A percentile compares a stretch with the other conserved stretches of the same genome.
Evolutionary conservation across 2,329 filamentous ascomycete species (phyloP).

Genomic region (Fusarium dlaminii): DNA sequence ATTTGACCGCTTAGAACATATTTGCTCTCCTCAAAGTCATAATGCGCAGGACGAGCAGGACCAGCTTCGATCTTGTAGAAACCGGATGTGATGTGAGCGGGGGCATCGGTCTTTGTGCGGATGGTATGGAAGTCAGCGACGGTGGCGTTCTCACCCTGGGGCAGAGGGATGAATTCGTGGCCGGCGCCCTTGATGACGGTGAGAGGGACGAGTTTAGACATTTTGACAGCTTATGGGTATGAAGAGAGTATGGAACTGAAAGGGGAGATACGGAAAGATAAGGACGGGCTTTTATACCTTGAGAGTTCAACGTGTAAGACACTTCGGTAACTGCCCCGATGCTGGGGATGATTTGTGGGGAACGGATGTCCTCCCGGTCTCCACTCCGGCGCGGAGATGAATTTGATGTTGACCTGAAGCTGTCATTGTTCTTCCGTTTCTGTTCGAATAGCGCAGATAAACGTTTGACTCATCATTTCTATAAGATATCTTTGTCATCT

Average conservation of each 20-base stretch:
- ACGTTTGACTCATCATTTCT: fast-evolving
- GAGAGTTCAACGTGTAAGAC: not conserved
- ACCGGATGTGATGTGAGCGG: conserved; percentile 36
- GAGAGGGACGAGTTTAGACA: conserved; percentile 39
- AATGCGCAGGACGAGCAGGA: conserved; percentile 31
- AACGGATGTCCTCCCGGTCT: conserved; percentile 20
- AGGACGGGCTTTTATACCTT: conserved; percentile 3
- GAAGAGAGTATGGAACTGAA: not conserved
- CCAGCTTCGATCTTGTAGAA: conserved; percentile 41
- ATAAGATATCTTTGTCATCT: fast-evolving
- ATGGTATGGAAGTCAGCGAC: conserved; percentile 39
- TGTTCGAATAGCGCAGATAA: fast-evolving
- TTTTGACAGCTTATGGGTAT: conserved; percentile 1
- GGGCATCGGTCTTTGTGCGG: conserved; percentile 39
- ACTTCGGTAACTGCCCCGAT: conserved; percentile 24
- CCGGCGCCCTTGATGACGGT: conserved; percentile 41
- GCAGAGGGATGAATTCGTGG: conserved; percentile 38
- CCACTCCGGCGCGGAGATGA: not conserved
- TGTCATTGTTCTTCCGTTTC: not conserved
- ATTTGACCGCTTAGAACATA: conserved; percentile 39
- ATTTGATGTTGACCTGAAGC: fast-evolving
- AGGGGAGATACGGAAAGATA: not conserved
- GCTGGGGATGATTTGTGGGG: conserved; percentile 10
- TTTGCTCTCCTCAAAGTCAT: conserved; percentile 41
- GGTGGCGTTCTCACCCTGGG: conserved; percentile 38